Evolutionary conservation across 768 basidiomycete genomes (phyloP), one percentile per base, ranked within the genome.

Genomic region (Mycena sanguinolenta): DNA sequence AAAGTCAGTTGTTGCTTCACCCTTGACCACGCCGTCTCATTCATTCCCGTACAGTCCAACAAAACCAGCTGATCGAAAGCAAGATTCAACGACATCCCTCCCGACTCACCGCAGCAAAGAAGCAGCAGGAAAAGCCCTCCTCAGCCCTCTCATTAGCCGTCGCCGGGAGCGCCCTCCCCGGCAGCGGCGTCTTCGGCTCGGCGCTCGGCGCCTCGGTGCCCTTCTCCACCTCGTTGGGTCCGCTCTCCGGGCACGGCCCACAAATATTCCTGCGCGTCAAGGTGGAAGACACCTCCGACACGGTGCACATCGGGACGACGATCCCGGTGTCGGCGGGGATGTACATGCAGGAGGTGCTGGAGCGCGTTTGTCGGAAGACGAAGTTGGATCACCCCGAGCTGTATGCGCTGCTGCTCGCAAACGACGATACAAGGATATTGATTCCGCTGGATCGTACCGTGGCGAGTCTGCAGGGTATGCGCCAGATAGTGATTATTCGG

Each of bases 261-360:
- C 92, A 92, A 68, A 90, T 95, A 49, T 94, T 96, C 79, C 84
- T 98, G 50, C 89, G 94, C 27, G 91, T 97, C 64, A 84, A 91
- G 38, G 92, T 97, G 36, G 92, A 91, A 4, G 92, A 95, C 58
- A 91, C 90, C 36, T 91, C 90, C 0, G 95, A 97, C 78, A 89
- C 91, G 2, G 92, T 93, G 2, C 95, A 96, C 67, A 90, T 95
- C 57, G 95, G 90, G 0, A 97, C 95, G 0, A 97, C 96, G 0
- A 95, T 98, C 74, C 92, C 92, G 42, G 96, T 95, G 95, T 91
- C 95, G 12, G 91, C 94, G 17, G 95, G 94, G 12, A 98, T 96
- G 92, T 99, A 99, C 79, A 93, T 98, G 89, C 96, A 97, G 75
- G 97, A 99, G 79, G 95, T 95, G 1, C 87, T 98, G 27, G 97